Evolutionary conservation across 352 stramenopile species (phyloP), one percentile per base, ranked within the genome.

Genomic region (Phytophthora litchii): DNA sequence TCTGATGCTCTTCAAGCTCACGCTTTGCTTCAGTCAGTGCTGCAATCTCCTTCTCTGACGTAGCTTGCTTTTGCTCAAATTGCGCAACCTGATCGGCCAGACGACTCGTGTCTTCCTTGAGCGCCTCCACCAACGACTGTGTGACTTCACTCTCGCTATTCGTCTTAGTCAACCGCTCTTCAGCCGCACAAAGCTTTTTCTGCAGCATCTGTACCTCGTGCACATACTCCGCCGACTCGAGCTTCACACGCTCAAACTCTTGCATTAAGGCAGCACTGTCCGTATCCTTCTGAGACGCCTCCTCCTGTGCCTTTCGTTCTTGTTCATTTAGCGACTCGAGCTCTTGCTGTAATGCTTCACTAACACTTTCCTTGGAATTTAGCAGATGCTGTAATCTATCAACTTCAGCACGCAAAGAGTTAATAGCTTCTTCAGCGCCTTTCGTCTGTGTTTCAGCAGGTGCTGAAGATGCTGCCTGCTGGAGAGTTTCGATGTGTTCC

Each of bases 181-280:
- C 58, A 34, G 64, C 47, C 55, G 17, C 43, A 13, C n/a, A 16
- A 27, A 72, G 64, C 43, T 56, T 69, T 67, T 73, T 72, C 65
- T 88, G 67, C n/a, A 88, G 49, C 8, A 46, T 56, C 12, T 78
- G 71, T 0, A 76, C 52, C 23, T 70, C 51, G 47, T 89, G 80
- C 2, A 67, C 64, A 10, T 67, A 48, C 36, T 89, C 80, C 0
- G 77, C 79, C 20, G 54, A 76, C 41, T 75, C 67, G 14, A 89
- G 41, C 38, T 89, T 91, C 20, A 88, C 76, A 20, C 65, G 70
- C 25, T 92, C 79, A 4, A 92, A 61, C 40, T 92, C 75, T 43
- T 80, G 66, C 51, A 88, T 64, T 13, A 89, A 60, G 0, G 68
- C 35, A 7, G 56, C 52, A 17, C 52, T 53, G 14, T 54, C 42